Base-by-base conservation (phyloP, 148 eudicot genomes). In the Camellia japonica region DNA sequence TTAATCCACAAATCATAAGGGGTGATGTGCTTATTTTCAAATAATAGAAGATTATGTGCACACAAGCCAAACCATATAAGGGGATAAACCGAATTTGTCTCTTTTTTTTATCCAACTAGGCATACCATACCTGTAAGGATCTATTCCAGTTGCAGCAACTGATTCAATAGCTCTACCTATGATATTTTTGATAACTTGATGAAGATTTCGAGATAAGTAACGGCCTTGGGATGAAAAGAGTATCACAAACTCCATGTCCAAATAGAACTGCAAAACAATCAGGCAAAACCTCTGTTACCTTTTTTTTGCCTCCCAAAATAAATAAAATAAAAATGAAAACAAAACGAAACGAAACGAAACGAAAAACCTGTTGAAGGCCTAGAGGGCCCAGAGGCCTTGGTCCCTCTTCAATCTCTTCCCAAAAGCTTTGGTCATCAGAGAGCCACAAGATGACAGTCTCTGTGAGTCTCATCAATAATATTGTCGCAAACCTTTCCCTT, bases 181-280 rank as follows among this genome's bases (percentile, higher is more conserved):
- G 55, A 97, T 87, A 78, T 89, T 88, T 71, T 94, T 92, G 9
- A 94, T 93, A 77, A 93, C 95, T 87, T 90, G 94, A 65, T 92
- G 98, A 60, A 97, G 88, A 87, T 88, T 94, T 59, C 98, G 91
- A 7, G 99, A 97, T 70, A 97, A 83, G 85, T 92, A 97, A 58
- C 97, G 98, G 44, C 99, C 99, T 89, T 92, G 97, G n/a, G 95
- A 90, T 75, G 99, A 78, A 84, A 97, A 97, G 2, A 91, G 90
- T 79, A 92, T 97, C 87, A 97, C 96, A 82, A 97, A 97, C 82
- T 94, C 92, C 99, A 97, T 97, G 85, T 97, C 99, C 87, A 97
- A 83, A 84, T 97, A 94, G 80, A 94, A 97, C 99, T 97, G 88
- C 87, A 89, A 75, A 20, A 42, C 9, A 11, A 7, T 56, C 43